Conservation (phyloP, 495 filamentous ascomycete genomes). For the Aspergillus sclerotioniger region DNA sequence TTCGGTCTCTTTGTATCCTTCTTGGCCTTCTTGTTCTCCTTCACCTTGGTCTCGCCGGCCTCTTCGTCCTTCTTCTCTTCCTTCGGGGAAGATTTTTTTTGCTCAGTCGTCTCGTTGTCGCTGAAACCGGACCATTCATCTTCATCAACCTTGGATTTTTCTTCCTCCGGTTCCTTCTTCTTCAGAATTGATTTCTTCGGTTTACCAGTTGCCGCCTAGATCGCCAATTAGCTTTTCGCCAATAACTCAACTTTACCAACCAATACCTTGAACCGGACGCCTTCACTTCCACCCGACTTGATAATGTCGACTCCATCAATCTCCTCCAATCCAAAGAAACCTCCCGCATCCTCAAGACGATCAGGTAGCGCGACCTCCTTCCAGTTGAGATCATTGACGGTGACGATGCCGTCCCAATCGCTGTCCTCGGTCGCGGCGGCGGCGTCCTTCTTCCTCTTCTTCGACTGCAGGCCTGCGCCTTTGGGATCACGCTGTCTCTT, state of each 20-base stretch:
- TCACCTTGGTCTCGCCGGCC: constrained; percentile 13
- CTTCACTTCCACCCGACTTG: constrained; percentile 32
- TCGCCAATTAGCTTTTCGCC: constrained; percentile 2
- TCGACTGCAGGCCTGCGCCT: constrained; percentile 28
- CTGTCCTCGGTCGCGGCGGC: constrained; percentile 29
- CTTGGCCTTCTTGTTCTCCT: constrained; percentile 27
- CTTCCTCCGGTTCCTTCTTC: constrained; percentile 16
- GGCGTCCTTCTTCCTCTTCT: constrained; percentile 52
- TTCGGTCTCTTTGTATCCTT: constrained; percentile 39
- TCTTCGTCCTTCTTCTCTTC: constrained; percentile 25
- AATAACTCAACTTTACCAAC: background rate
- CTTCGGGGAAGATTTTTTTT: constrained; percentile 20
- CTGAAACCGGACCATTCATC: constrained; percentile 58
- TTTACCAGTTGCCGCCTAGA: constrained; percentile 37
- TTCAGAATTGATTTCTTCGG: constrained; percentile 39
- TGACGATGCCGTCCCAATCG: constrained; percentile 30
- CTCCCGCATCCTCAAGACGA: constrained; percentile 85
- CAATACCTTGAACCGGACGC: constrained; percentile 49
- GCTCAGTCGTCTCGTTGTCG: constrained; percentile 36
- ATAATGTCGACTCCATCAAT: constrained; percentile 86
- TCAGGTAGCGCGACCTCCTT: constrained; percentile 79
- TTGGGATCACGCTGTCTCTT: constrained; percentile 50
- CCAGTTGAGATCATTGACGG: constrained; percentile 75
- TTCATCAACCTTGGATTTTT: constrained; percentile 35
- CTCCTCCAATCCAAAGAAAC: constrained; percentile 92